A percentile compares a stretch with the other conserved stretches of the same genome.
Evolutionary conservation across 108 stramenopile species (phyloP).

Genomic region (Fragilaria crotonensis): DNA sequence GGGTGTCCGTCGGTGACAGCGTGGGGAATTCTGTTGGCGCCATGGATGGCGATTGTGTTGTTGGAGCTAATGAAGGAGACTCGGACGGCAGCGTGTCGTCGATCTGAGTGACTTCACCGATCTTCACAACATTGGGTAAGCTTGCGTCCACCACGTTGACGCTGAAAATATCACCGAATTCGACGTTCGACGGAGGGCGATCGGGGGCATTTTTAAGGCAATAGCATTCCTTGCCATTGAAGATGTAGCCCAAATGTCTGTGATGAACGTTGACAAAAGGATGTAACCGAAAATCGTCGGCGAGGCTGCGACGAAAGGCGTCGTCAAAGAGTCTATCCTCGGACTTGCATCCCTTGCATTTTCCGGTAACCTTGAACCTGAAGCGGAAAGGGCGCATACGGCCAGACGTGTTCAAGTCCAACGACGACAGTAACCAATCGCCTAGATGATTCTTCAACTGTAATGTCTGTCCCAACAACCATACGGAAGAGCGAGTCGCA

Average conservation of each 20-base stretch:
- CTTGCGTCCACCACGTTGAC: not conserved
- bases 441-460: not conserved
- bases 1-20: not conserved
- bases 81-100: not conserved
- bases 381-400: not conserved
- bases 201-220: not conserved
- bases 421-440: not conserved
- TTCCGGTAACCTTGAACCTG: not conserved
- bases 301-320: not conserved
- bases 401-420: not conserved
- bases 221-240: not conserved
- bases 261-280: not conserved
- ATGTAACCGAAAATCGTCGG: no score
- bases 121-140: not conserved
- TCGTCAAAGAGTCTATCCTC: not conserved
- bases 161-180: not conserved
- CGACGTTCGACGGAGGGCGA: not conserved
- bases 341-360: not conserved
- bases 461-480: not conserved
- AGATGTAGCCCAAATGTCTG: not conserved
- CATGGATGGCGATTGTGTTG: not conserved
- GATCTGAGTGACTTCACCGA: not conserved
- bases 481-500: not conserved
- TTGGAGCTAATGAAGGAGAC: no score
- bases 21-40: not conserved